Conservation (phyloP, 208 protist species). For the Leishmania gerbilli region DNA sequence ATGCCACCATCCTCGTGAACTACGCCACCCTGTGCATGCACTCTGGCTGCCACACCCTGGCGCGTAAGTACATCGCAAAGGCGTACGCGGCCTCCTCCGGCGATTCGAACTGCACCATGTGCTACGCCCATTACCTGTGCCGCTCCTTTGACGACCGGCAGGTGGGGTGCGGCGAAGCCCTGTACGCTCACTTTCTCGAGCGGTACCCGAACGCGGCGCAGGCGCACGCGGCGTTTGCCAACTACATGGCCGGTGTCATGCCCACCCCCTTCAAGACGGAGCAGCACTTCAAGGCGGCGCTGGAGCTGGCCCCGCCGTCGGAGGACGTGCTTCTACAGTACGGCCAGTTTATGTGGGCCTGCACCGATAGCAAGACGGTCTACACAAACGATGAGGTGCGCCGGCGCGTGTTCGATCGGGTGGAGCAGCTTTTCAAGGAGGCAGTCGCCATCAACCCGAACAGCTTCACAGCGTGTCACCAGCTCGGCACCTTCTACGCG, state of each 20-base stretch:
- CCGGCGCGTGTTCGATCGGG: conserved; percentile 46
- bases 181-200: conserved; percentile 58
- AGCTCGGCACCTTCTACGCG: conserved; percentile 71
- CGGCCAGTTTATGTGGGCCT: conserved; percentile 67
- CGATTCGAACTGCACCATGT: conserved; percentile 60
- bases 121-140: conserved; percentile 75
- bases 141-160: conserved; percentile 47
- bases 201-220: conserved; percentile 31
- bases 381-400: conserved; percentile 40
- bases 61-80: conserved; percentile 71
- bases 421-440: conserved; percentile 52
- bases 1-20: conserved; percentile 71
- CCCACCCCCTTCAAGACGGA: conserved; percentile 62
- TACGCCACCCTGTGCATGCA: conserved; percentile 81
- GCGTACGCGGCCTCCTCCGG: conserved; percentile 57
- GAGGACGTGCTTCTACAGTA: conserved; percentile 57
- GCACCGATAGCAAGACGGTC: conserved; percentile 38
- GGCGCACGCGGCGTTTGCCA: conserved; percentile 58
- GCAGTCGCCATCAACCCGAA: conserved; percentile 48
- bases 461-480: conserved; percentile 40
- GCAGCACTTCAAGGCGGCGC: conserved; percentile 55
- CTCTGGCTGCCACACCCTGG: conserved; percentile 46
- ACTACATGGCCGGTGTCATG: conserved; percentile 64
- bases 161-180: conserved; percentile 41
- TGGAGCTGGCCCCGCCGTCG: conserved; percentile 48